Base-by-base conservation (phyloP, 148 eudicot genomes). In the Silene conica region DNA sequence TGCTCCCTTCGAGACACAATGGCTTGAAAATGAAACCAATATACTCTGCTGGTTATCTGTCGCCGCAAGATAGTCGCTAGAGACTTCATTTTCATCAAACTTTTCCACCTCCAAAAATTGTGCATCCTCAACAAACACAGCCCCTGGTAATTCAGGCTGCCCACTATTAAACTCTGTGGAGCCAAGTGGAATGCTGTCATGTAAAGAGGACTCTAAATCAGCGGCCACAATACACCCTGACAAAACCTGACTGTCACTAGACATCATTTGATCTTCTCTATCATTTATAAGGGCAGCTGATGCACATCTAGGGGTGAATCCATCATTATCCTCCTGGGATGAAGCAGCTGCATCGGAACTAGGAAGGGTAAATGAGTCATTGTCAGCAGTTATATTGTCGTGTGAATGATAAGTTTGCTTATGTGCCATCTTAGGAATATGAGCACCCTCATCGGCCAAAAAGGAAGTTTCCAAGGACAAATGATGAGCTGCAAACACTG, bases 381-480 rank as follows among this genome's bases (percentile, higher is more conserved):
- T 73, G 31, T 86, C 84, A 68, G 80, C 73, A 72, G 76, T 34
- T 58, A 70, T 69, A 78, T 72, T 80, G 70, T 83, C 89, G 18
- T 82, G 76, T 63, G 68, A 25, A 57, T 78, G 45, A 61, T 57
- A 10, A 60, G 86, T 80, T 41, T 86, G 75, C 54, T 80, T 82
- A 50, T 76, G 60, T 22, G 74, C 75, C 79, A 79, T 69, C 77
- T 85, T 90, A 52, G 98, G 98, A 43, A 95, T 85, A 83, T 83
- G 89, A 72, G 99, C 99, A 77, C 99, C 99, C 85, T 95, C 99
- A 64, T 96, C 99, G 63, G 96, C 94, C 65, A 92, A 89, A 79
- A 92, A 96, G 19, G 96, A 95, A 72, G 96, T 96, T 71, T 96
- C 97, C 68, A 96, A 81, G 28, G 91, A 92, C 67, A 96, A 77